A percentile compares a stretch with the other conserved stretches of the same genome.
phyloP scores from a whole-genome alignment of 768 basidiomycete genomes.

The Hysterangium stoloniferum region DNA sequence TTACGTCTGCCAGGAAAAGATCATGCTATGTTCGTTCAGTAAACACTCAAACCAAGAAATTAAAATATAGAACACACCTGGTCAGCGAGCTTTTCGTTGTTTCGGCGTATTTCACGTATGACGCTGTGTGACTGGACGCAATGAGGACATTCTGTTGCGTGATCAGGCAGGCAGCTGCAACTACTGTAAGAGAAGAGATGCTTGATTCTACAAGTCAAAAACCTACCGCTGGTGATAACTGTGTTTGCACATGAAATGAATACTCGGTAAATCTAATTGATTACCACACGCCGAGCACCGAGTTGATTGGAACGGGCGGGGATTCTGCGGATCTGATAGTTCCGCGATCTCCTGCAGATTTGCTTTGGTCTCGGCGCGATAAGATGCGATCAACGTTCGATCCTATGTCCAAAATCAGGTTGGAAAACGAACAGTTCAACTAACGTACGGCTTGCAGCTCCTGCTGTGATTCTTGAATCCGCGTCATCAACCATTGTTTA shows the following conservation, averaged over 20 bases:
- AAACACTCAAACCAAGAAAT: background rate
- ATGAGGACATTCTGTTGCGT: conserved; percentile 83
- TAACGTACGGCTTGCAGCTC: conserved; percentile 74
- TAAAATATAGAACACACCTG: conserved; percentile 26
- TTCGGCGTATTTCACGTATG: conserved; percentile 80
- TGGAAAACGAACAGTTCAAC: conserved; percentile 1
- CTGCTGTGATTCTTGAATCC: conserved; percentile 62
- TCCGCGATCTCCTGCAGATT: conserved; percentile 79
- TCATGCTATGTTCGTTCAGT: conserved; percentile 38
- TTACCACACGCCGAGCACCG: conserved; percentile 85
- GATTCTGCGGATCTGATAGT: conserved; percentile 67
- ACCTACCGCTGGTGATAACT: conserved; percentile 88
- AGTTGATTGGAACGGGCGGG: conserved; percentile 90
- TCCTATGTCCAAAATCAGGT: conserved; percentile 44
- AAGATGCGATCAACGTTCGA: conserved; percentile 77
- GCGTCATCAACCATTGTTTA: conserved; percentile 80
- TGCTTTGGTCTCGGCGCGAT: conserved; percentile 72
- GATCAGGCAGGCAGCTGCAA: conserved; percentile 75
- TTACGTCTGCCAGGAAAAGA: conserved; percentile 67
- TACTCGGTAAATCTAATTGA: conserved; percentile 83
- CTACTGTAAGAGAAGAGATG: conserved; percentile 1
- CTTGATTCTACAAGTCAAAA: conserved; percentile 6
- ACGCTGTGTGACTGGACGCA: conserved; percentile 85
- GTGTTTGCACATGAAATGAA: conserved; percentile 98
- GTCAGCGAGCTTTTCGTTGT: conserved; percentile 77